phyloP scores from a whole-genome alignment of 179 eudicot species.

The Dionaea muscipula region DNA sequence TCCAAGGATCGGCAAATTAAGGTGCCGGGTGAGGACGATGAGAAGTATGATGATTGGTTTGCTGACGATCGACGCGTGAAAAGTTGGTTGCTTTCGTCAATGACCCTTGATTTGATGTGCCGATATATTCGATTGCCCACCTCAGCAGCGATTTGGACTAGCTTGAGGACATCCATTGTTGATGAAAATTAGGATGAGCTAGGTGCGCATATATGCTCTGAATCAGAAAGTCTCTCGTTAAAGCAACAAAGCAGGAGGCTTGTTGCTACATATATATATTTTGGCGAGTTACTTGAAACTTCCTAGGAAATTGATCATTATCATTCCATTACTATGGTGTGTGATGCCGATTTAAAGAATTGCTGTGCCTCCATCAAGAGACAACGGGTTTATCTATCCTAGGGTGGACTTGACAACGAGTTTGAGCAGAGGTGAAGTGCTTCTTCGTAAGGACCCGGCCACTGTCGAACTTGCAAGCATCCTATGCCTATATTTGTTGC shows the following conservation, averaged over 20 bases:
- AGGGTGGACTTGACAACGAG: not conserved
- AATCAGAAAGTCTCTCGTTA: not conserved
- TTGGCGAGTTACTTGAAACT: not conserved
- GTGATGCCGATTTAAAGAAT: not conserved
- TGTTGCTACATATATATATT: not conserved
- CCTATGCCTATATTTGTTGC: too few relatives aligned
- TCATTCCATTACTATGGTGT: not conserved
- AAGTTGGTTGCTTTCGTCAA: not conserved
- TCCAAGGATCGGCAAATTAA: not conserved
- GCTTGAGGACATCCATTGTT: not conserved
- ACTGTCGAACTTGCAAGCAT: too few relatives aligned
- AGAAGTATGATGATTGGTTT: conserved; percentile 1
- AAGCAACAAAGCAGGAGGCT: not conserved
- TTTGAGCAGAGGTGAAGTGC: not conserved
- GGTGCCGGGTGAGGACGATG: not conserved
- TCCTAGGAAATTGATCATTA: not conserved
- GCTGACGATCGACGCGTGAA: not conserved
- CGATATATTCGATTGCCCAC: not conserved
- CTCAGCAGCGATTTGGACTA: not conserved
- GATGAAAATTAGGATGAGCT: not conserved
- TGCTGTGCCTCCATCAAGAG: not conserved
- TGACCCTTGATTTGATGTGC: not conserved
- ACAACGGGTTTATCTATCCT: not conserved
- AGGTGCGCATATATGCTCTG: not conserved
- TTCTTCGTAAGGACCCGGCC: too few relatives aligned